phyloP scores from a whole-genome alignment of 768 basidiomycete species.

The Leccinellum luteum region DNA sequence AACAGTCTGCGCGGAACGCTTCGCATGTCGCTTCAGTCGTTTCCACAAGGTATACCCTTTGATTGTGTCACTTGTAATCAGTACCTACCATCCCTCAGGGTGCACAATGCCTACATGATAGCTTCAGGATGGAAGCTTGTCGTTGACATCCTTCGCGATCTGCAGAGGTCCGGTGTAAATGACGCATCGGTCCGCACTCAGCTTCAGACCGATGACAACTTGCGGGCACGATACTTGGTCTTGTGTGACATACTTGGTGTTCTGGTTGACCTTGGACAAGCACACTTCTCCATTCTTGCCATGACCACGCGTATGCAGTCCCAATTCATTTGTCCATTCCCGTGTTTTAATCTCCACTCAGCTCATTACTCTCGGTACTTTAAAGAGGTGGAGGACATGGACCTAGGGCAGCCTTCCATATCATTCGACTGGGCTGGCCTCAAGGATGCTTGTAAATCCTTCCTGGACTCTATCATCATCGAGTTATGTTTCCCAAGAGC shows the following conservation, averaged over 20 bases:
- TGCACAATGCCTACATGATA: constrained; percentile 80
- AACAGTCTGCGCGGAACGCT: constrained; percentile 37
- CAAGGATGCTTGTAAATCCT: constrained; percentile 66
- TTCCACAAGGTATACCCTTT: constrained; percentile 49
- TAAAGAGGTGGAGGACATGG: constrained; percentile 41
- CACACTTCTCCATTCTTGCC: constrained; percentile 65
- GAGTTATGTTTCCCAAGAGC: constrained; percentile 77
- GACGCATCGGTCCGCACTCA: constrained; percentile 52
- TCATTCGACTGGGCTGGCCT: constrained; percentile 65
- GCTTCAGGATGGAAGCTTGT: constrained; percentile 83
- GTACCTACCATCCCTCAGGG: constrained; percentile 39
- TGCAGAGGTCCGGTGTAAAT: constrained; percentile 53
- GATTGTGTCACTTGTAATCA: background rate
- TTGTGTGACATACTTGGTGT: constrained; percentile 61
- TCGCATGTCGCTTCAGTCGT: constrained; percentile 56
- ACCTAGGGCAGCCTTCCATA: constrained; percentile 48
- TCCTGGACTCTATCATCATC: constrained; percentile 80
- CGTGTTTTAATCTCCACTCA: constrained; percentile 27
- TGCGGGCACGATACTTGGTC: constrained; percentile 61
- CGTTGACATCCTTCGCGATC: constrained; percentile 50
- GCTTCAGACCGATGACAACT: constrained; percentile 46
- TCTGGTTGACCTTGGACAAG: constrained; percentile 60
- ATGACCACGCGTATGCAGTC: constrained; percentile 60
- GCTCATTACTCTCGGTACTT: constrained; percentile 75
- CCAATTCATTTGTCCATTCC: background rate